Conservation (phyloP, 2,329 filamentous ascomycete genomes). For the Pseudogymnoascus sp. region DNA sequence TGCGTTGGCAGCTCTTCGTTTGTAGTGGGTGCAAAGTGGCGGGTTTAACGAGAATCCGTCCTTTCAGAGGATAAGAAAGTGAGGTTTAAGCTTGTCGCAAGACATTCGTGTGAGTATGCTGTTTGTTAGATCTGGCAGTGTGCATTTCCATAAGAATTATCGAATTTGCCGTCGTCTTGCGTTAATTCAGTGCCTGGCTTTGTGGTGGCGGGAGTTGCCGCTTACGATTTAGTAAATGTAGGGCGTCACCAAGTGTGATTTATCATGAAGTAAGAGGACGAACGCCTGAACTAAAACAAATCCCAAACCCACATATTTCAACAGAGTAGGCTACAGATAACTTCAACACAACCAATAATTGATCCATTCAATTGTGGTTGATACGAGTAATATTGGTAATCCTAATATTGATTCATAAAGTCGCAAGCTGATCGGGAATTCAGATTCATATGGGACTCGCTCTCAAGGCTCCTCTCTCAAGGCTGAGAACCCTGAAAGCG, state of each 20-base stretch:
- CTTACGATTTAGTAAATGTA: slow-evolving; percentile 9
- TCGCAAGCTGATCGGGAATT: background rate
- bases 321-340: background rate
- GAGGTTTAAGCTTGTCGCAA: background rate
- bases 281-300: background rate
- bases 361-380: background rate
- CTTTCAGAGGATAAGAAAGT: slow-evolving; percentile 6
- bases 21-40: slow-evolving; percentile 9
- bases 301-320: background rate
- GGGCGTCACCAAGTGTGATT: slow-evolving; percentile 3
- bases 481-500: background rate
- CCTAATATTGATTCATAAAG: background rate
- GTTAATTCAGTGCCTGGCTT: slow-evolving; percentile 5
- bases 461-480: background rate
- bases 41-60: background rate
- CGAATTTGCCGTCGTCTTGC: slow-evolving; percentile 4
- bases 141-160: background rate
- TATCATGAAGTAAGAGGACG: background rate
- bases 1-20: slow-evolving; percentile 38
- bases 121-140: background rate
- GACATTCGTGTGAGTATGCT: background rate
- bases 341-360: background rate
- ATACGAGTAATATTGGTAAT: background rate
- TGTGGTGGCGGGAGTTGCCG: slow-evolving; percentile 8
- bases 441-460: background rate